Percentiles rank a stretch among this genome's conserved stretches.
phyloP scores from a whole-genome alignment of 768 basidiomycete genomes.

The Chiua virens region DNA sequence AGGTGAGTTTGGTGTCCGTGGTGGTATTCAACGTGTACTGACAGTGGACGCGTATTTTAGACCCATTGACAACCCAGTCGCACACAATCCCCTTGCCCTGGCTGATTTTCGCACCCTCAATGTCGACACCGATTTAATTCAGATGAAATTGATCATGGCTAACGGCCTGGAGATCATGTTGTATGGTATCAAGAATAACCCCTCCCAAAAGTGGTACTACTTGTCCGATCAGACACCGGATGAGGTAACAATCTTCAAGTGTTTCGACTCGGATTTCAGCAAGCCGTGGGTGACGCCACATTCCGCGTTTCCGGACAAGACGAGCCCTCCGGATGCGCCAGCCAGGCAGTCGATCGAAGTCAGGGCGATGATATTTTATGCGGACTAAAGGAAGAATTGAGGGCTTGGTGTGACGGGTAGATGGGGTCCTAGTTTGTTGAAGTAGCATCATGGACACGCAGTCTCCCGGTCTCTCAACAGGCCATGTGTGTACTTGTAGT shows the following conservation, averaged over 20 bases:
- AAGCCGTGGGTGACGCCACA: slow-evolving; percentile 39
- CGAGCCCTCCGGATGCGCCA: slow-evolving; percentile 32
- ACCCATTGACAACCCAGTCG: slow-evolving; percentile 36
- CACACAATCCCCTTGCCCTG: slow-evolving; percentile 38
- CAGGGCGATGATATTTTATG: slow-evolving; percentile 39
- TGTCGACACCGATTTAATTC: slow-evolving; percentile 32
- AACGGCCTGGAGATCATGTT: slow-evolving; percentile 32
- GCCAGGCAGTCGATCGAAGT: slow-evolving; percentile 42
- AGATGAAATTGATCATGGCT: slow-evolving; percentile 34
- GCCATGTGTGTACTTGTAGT: no score
- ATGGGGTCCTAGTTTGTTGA: no score
- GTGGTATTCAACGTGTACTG: not conserved
- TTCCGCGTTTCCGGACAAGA: slow-evolving; percentile 37
- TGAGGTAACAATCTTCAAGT: slow-evolving; percentile 42
- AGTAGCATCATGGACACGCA: no score
- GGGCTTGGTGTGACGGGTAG: no score
- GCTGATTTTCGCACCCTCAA: slow-evolving; percentile 39
- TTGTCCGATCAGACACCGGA: slow-evolving; percentile 38
- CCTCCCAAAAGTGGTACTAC: slow-evolving; percentile 39
- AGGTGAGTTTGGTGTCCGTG: slow-evolving; percentile 15
- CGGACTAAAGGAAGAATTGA: slow-evolving; percentile 18
- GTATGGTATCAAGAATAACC: slow-evolving; percentile 35
- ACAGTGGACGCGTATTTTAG: not conserved
- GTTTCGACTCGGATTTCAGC: slow-evolving; percentile 40
- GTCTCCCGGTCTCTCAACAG: no score